Conservation (phyloP, 768 basidiomycete genomes). For the Pleurotus eryngii region DNA sequence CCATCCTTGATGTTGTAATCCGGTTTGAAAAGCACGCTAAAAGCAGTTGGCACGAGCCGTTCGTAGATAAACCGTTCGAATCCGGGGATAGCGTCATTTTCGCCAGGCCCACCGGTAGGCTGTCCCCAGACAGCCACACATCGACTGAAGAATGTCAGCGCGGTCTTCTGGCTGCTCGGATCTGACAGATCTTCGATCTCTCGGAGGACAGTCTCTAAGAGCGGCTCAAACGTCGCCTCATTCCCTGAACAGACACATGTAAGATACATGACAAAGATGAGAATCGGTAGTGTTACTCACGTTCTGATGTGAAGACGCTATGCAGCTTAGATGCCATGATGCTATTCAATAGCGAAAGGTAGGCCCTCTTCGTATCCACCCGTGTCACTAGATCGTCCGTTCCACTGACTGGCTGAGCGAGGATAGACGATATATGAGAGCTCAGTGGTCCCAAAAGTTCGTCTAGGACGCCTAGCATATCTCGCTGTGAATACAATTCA, state of each 20-base stretch:
- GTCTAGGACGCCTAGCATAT: constrained; percentile 86
- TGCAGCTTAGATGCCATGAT: constrained; percentile 82
- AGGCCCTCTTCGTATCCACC: constrained; percentile 82
- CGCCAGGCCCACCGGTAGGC: constrained; percentile 30
- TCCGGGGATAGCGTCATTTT: constrained; percentile 63
- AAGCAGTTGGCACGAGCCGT: constrained; percentile 75
- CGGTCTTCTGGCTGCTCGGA: constrained; percentile 70
- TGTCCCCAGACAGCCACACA: constrained; percentile 70
- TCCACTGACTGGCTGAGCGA: constrained; percentile 79
- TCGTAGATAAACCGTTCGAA: constrained; percentile 94
- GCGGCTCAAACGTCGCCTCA: constrained; percentile 61
- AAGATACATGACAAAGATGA: neutral
- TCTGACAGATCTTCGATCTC: constrained; percentile 78
- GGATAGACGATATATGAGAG: constrained; percentile 71
- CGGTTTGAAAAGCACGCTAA: constrained; percentile 73
- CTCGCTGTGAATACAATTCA: constrained; percentile 47
- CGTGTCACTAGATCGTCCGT: constrained; percentile 85
- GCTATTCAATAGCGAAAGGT: constrained; percentile 76
- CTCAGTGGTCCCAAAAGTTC: constrained; percentile 86
- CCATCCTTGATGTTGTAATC: constrained; percentile 89
- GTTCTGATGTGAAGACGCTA: constrained; percentile 81
- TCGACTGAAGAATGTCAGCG: constrained; percentile 73
- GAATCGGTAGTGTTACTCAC: constrained; percentile 41
- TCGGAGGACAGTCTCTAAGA: constrained; percentile 72
- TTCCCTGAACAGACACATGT: constrained; percentile 27